Conservation (phyloP, 2,329 filamentous ascomycete species). For the Fusarium nisikadoi region DNA sequence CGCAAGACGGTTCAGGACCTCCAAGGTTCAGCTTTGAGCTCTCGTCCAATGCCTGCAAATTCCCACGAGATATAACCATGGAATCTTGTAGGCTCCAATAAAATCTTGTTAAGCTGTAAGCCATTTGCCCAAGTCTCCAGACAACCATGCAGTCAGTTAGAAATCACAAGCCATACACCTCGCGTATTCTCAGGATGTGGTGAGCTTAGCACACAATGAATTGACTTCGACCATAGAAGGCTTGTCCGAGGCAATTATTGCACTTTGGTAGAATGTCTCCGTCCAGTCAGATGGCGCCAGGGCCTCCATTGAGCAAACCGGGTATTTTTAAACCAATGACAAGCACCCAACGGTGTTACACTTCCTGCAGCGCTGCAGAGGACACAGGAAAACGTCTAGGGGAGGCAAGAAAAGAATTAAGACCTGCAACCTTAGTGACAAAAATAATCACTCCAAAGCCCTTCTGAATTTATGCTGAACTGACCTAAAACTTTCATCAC, state of each 20-base stretch:
- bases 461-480: no score
- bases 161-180: not conserved
- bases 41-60: slow-evolving; percentile 7
- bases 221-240: slow-evolving; percentile 6
- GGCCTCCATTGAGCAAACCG: slow-evolving; percentile 23
- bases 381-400: not conserved
- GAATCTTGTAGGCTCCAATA: not conserved
- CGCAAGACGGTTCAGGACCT: slow-evolving; percentile 7
- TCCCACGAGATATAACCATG: not conserved
- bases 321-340: slow-evolving; percentile 32
- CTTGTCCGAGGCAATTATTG: slow-evolving; percentile 19
- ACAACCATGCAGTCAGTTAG: not conserved
- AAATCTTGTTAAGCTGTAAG: not conserved
- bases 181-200: not conserved
- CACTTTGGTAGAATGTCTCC: not conserved
- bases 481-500: no score
- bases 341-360: slow-evolving; percentile 31
- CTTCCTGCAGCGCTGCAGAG: slow-evolving; percentile 15
- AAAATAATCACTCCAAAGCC: no score
- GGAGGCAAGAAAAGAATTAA: no score
- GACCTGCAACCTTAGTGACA: no score
- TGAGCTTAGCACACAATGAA: slow-evolving; percentile 10
- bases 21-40: slow-evolving; percentile 1
- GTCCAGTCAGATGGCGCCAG: slow-evolving; percentile 12
- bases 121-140: not conserved